Base-by-base conservation (phyloP, 257 asterid genomes). In the Schizonepeta tenuifolia region DNA sequence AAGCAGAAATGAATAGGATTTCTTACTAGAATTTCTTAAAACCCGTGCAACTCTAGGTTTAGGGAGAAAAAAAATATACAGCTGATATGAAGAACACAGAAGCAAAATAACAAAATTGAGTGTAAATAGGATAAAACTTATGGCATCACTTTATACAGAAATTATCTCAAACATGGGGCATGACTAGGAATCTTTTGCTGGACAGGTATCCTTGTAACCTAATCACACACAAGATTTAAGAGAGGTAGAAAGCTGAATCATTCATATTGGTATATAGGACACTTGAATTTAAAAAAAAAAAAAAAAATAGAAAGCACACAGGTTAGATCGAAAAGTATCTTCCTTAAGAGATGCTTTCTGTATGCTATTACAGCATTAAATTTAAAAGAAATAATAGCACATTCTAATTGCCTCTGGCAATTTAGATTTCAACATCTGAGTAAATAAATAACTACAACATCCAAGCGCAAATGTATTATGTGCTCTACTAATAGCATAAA, bases 401-500 rank as follows among this genome's bases (percentile, higher is more conserved):
- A 73, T 35, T 57, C 47, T 35, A 69, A 41, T 65, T 15, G 55
- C 60, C 74, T 68, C 47, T 12, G 55, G 31, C 49, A 20, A 61
- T 67, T 59, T 24, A 53, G 65, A 68, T 7, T 33, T 33, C 53
- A 36, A 66, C 49, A 17, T 49, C 38, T 64, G 8, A 28, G 51
- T 59, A 68, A 64, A 0, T 0, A 10, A 38, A 26, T 65, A 62
- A 10, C 26, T 28, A 44, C 21, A 21, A 28, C 53, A 13, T 56
- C 53, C 58, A 70, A 55, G 69, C 7, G 28, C 28, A 2, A 50
- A 49, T 12, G 31, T n/a, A 61, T 50, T 15, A 31, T 67, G 28
- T 38, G 33, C 46, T 70, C 69, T 7, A 56, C 31, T 35, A 59
- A 61, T 62, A 68, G 74, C 49, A 65, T 63, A 59, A 79, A 70